Base-by-base conservation (phyloP, 345 rosid species). In the Pistacia atlantica region DNA sequence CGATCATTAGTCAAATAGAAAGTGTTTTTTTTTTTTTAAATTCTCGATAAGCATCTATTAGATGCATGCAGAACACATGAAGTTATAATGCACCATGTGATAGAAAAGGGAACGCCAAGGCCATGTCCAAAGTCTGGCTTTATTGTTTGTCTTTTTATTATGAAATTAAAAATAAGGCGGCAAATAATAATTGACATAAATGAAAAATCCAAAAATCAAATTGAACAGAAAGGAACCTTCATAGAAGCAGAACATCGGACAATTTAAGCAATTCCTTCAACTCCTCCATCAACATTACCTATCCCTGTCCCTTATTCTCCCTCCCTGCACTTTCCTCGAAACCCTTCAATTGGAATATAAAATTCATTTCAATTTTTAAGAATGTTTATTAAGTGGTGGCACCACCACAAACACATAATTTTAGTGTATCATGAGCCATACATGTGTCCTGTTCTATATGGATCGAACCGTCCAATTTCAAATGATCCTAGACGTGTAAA, bases 241-340 rank as follows among this genome's bases (percentile, higher is more conserved):
- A 38, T 3, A 28, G 87, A 85, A 85, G 56, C 84, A 35, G 77
- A 37, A 37, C 86, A 2, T 68, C 28, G 58, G 79, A 73, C 57
- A 75, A 37, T 63, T 56, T 38, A 63, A 79, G 79, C 79, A 61
- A 73, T 5, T 42, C 70, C n/a, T 62, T 55, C 67, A 28, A 12
- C 28, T n/a, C 13, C n/a, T 31, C 25, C 25, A 25, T 51, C 67
- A 18, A 58, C 45, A 66, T 64, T 63, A 35, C 72, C 31, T 45
- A 60, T 49, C 14, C 33, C 54, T 0, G 31, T 38, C 20, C 33
- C 55, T 66, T 11, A 9, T 35, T 10, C 20, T 60, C 70, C 60
- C 14, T 11, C 78, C 75, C 14, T 42, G 87, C 84, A 88, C 79
- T 86, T 88, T 88, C 91, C 87, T 62, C 3, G 90, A 84, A 86